These are phyloP conservation scores for Tricharina praecox DNA, from an alignment of 495 filamentous ascomycete species.

Conservation along the genomic window DNA sequence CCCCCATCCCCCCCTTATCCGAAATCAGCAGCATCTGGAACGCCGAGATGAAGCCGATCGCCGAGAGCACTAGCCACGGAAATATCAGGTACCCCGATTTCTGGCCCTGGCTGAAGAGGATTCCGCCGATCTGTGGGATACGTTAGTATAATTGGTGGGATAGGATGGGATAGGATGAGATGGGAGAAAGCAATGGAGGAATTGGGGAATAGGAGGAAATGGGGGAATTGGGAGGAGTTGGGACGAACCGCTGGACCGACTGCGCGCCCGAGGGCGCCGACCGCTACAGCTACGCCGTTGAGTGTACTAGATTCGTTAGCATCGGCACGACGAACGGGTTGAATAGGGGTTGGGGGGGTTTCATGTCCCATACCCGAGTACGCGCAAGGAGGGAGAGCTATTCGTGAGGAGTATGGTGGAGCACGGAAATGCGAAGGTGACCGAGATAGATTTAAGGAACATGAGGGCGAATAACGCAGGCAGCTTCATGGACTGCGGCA, in stretches of 20 bases:
- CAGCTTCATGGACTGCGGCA: conserved; percentile 24
- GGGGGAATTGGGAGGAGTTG: too few relatives aligned
- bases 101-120: neutral
- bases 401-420: neutral
- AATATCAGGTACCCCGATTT: neutral
- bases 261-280: neutral
- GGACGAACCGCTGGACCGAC: neutral
- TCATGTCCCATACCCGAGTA: neutral
- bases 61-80: neutral
- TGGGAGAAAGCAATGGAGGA: neutral
- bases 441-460: conserved; percentile 49
- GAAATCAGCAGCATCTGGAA: neutral
- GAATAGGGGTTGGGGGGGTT: too few relatives aligned
- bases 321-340: too few relatives aligned
- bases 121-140: neutral
- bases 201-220: neutral
- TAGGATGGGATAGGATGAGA: neutral
- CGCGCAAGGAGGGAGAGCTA: neutral
- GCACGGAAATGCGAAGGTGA: conserved; percentile 69
- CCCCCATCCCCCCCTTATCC: neutral
- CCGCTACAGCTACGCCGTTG: neutral
- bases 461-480: conserved; percentile 37
- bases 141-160: neutral
- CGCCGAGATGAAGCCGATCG: neutral
- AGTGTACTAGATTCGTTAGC: too few relatives aligned